Conservation (phyloP, 805 yeast species). For the Schwanniomyces occidentalis region DNA sequence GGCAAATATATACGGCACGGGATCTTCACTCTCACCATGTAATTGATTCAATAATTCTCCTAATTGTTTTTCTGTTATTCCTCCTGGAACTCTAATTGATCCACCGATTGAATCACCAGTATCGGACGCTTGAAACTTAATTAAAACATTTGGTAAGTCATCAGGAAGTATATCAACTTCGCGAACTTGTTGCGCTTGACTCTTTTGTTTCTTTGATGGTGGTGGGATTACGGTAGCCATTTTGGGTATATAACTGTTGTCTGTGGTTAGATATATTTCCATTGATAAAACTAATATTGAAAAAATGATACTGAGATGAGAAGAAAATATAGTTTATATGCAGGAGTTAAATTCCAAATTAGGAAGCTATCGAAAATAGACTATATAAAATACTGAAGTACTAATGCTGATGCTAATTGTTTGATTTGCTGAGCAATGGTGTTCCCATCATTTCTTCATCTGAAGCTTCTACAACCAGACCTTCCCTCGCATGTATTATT, state of each 20-base stretch:
- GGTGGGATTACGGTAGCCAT: constrained; percentile 97
- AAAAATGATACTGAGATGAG: constrained; percentile 7
- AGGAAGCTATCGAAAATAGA: too few relatives aligned
- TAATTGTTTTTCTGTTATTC: constrained; percentile 77
- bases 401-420: background rate
- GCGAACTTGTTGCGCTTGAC: constrained; percentile 77
- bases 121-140: constrained; percentile 90
- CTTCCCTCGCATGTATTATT: background rate
- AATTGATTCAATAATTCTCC: constrained; percentile 85
- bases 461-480: constrained; percentile 32
- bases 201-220: constrained; percentile 83
- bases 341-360: too few relatives aligned
- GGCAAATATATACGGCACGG: constrained; percentile 87
- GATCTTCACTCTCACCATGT: constrained; percentile 69
- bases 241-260: background rate
- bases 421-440: constrained; percentile 2
- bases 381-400: too few relatives aligned
- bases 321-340: constrained; percentile 3
- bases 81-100: constrained; percentile 88
- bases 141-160: constrained; percentile 82
- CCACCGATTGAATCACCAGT: constrained; percentile 87
- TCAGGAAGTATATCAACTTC: constrained; percentile 72
- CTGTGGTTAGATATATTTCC: background rate
- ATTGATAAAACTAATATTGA: too few relatives aligned
- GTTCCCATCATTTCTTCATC: constrained; percentile 32